Base-by-base conservation (phyloP, 805 yeast species). In the Diddensiella caesifluorescens region DNA sequence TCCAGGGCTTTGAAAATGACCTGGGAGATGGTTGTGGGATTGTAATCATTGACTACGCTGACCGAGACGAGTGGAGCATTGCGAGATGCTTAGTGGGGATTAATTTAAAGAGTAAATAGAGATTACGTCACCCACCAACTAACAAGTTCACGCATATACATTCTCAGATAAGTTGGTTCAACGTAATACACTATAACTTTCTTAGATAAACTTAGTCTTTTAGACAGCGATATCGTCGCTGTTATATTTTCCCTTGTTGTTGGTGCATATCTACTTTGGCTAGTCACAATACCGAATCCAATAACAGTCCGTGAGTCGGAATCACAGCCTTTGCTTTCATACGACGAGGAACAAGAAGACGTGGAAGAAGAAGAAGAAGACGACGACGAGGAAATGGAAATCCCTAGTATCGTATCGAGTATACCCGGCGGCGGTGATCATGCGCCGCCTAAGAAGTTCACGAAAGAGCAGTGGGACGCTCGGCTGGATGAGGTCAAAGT, bases 41-140 rank as follows among this genome's bases (percentile, higher is more conserved):
- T 31, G 67, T 82, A 35, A 75, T 83, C 21, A 62, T 83, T 56
- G 92, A 83, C 59, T 83, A 75, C 54, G 74, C 77, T 29, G 87
- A 80, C 45, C 56, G 63, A 12, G 67, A 79, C 44, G 65, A 78
- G 55, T 83, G 87, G 87, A 67, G 64, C 50, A 58, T 78, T 44
- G 73, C 70, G 21, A 68, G 65, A 51, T 57, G 58, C 27, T 64
- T 82, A 42, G 69, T 81, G 20, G 30, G 28, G 9, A 27, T 27
- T 18, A 42, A 38, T 21, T 22, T 22, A n/a, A 18, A 22, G 18
- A 19, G 23, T 9, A 20, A 34, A 22, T 29, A 29, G 16, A n/a
- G 6, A 23, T 7, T 23, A 23, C n/a, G n/a, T n/a, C n/a, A n/a
- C n/a, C n/a, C n/a, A n/a, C n/a, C n/a, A n/a, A n/a, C n/a, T n/a